A percentile compares a stretch with the other conserved stretches of the same genome.
Evolutionary conservation across 805 yeast species (phyloP).

Genomic region (Tetrapisispora namnaoensis): DNA sequence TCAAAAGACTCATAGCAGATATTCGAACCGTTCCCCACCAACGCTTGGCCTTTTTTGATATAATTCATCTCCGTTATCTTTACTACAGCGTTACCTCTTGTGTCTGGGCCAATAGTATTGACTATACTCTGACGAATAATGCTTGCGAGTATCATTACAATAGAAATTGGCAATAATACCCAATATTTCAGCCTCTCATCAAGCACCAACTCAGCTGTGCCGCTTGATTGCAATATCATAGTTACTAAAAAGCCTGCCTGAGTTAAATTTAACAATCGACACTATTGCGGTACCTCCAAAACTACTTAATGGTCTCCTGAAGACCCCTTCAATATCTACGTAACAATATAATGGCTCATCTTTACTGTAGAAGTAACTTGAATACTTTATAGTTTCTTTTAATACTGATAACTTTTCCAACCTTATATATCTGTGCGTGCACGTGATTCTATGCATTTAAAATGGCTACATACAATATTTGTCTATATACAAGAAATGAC

Average conservation of each 20-base stretch:
- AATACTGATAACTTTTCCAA: background rate
- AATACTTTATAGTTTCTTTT: too few species aligned
- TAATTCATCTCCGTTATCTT: slow-evolving; percentile 55
- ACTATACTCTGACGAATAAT: slow-evolving; percentile 63
- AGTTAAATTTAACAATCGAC: background rate
- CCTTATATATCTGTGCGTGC: background rate
- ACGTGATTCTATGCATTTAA: background rate
- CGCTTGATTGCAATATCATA: slow-evolving; percentile 7
- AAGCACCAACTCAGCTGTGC: slow-evolving; percentile 46
- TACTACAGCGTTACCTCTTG: slow-evolving; percentile 43
- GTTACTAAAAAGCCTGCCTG: background rate
- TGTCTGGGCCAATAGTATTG: slow-evolving; percentile 46
- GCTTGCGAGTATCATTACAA: slow-evolving; percentile 85
- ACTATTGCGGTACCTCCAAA: background rate
- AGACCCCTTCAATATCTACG: background rate
- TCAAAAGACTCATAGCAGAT: slow-evolving; percentile 45
- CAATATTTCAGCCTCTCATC: slow-evolving; percentile 81
- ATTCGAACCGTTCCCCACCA: slow-evolving; percentile 45
- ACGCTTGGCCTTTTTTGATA: slow-evolving; percentile 46
- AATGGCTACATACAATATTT: background rate
- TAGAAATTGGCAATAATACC: slow-evolving; percentile 84
- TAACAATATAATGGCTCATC: background rate
- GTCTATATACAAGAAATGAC: background rate
- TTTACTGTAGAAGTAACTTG: background rate
- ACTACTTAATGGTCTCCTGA: too few species aligned